These are phyloP conservation scores for Neospora caninum DNA, from an alignment of 169 alveolate species.

Conservation along the genomic window DNA sequence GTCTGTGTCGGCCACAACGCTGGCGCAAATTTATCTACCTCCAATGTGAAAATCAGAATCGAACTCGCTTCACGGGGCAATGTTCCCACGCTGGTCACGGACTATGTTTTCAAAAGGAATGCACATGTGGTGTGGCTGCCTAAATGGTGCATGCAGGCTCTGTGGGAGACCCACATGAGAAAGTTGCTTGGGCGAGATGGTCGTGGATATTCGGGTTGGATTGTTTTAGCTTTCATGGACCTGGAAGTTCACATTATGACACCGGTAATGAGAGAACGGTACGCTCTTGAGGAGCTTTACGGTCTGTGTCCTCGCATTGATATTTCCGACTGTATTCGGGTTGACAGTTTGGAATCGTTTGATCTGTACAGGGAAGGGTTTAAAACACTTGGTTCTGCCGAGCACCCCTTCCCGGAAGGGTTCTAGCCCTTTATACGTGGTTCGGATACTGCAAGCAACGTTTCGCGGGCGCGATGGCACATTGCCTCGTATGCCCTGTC, in stretches of 20 bases:
- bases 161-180: conserved; percentile 37
- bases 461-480: too few relatives aligned
- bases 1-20: neutral
- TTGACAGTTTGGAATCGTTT: neutral
- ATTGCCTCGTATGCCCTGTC: too few relatives aligned
- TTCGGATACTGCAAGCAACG: neutral
- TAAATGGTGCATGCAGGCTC: neutral
- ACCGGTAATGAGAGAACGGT: conserved; percentile 3
- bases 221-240: neutral
- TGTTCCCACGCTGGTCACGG: too few relatives aligned
- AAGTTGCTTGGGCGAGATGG: conserved; percentile 50
- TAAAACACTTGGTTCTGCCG: neutral
- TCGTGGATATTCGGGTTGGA: conserved; percentile 43
- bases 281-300: conserved; percentile 42
- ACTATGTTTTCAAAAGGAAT: neutral
- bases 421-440: neutral
- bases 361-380: neutral
- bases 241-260: conserved; percentile 59
- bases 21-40: neutral
- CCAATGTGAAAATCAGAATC: too few relatives aligned
- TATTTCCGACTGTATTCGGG: neutral
- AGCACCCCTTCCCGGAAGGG: neutral
- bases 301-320: conserved; percentile 37
- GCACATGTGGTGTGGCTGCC: neutral
- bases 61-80: too few relatives aligned